Evolutionary conservation across 768 basidiomycete species (phyloP), one percentile per base, ranked within the genome.

Genomic region (Pleurotus djamor): DNA sequence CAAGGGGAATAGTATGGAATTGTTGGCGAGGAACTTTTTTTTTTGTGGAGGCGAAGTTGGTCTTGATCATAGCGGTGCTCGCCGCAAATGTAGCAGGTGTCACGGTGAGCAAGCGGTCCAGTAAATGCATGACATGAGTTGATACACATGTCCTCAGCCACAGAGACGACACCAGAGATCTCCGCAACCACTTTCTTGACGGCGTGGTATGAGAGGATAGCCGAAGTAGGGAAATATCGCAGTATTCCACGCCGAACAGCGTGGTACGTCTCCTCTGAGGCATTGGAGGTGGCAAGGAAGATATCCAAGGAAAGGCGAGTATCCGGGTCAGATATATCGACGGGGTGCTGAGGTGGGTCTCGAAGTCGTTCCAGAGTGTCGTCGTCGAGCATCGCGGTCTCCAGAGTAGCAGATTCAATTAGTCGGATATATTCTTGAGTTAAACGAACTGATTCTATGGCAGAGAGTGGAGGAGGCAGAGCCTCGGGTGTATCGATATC

Each of bases 121-220:
- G 74, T 77, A 55, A 68, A 83, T 0, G 73, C 75, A 16, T 71
- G 35, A 59, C 81, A 83, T 0, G 71, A 69, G 5, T 79, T 71
- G 0, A 68, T 60, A 44, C 80, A 83, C 77, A 82, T 82, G 58
- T 81, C 70, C 5, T 71, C 52, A 0, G 52, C 7, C 1, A 81
- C 50, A 0, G 74, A 59, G 8, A 70, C 60, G 6, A 83, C 64
- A 0, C 81, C 75, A 35, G 63, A 78, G 16, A 73, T 56, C 1
- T 69, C 58, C 0, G 61, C 57, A 6, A 78, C 61, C 1, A 61
- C 54, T 9, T 64, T 65, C 47, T 73, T 72, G 36, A 72, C 66
- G 38, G n/a, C 45, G 34, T 77, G 55, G 52, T 72, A 67, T 0
- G 73, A 72, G 2, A 72, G 67, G 7, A 78, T 59, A 0, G 67